Evolutionary conservation across 2,329 filamentous ascomycete species (phyloP).

Genomic region (Penicillium paneum): DNA sequence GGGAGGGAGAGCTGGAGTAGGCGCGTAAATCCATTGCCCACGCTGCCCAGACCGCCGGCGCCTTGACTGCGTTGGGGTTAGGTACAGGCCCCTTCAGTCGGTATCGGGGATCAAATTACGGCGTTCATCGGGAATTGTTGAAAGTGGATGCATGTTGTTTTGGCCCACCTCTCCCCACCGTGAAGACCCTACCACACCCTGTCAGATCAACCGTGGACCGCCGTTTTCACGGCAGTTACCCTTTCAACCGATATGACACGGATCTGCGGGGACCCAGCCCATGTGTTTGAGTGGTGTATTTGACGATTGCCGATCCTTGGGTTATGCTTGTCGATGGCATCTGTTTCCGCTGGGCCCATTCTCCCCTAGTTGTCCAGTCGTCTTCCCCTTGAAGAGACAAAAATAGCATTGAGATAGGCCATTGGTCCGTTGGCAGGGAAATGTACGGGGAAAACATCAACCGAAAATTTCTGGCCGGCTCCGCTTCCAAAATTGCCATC

Average conservation of each 20-base stretch:
- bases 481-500: not conserved
- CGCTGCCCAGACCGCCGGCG: slow-evolving; percentile 1
- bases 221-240: slow-evolving; percentile 7
- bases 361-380: slow-evolving; percentile 13
- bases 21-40: not conserved
- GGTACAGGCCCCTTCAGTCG: not conserved
- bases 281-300: slow-evolving; percentile 21
- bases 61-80: slow-evolving; percentile 5
- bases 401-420: not conserved
- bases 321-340: slow-evolving; percentile 17
- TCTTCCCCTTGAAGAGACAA: slow-evolving; percentile 13
- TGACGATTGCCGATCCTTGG: slow-evolving; percentile 29
- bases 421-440: slow-evolving; percentile 1
- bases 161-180: slow-evolving; percentile 2
- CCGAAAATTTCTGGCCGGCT: not conserved
- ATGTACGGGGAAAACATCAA: not conserved
- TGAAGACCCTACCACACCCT: not conserved
- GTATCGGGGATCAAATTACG: not conserved
- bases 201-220: not conserved
- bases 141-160: not conserved
- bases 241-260: not conserved
- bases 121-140: not conserved
- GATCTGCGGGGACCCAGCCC: slow-evolving; percentile 15
- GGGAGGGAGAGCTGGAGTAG: not conserved
- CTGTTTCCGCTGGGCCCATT: slow-evolving; percentile 13